phyloP scores from a whole-genome alignment of 441 rosid genomes.

The Euphorbia schlechtendalii region DNA sequence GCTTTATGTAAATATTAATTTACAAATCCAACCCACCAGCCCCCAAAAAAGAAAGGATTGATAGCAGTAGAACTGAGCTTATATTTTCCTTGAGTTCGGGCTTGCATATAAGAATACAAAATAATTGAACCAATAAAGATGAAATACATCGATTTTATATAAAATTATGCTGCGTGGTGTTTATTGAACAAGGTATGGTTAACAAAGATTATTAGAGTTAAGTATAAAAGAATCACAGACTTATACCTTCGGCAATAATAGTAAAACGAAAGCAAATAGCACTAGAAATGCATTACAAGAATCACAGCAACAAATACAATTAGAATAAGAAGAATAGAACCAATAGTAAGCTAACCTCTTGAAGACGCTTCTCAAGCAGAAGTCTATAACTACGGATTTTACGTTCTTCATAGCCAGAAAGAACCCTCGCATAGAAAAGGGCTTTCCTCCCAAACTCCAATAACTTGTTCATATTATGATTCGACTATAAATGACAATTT shows the following conservation, averaged over 20 bases:
- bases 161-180: background rate
- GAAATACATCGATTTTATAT: background rate
- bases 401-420: slow-evolving; percentile 88
- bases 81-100: background rate
- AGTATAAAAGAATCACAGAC: background rate
- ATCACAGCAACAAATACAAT: background rate
- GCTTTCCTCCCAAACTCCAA: slow-evolving; percentile 79
- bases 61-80: too few species aligned
- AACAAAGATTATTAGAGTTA: background rate
- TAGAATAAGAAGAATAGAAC: background rate
- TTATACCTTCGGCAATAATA: background rate
- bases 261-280: background rate
- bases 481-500: slow-evolving; percentile 17
- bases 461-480: slow-evolving; percentile 53
- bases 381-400: slow-evolving; percentile 66
- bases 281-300: background rate
- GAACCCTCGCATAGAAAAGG: slow-evolving; percentile 69
- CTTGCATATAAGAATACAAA: background rate
- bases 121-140: background rate
- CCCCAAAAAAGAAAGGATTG: too few species aligned
- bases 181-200: background rate
- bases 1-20: background rate
- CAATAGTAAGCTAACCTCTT: slow-evolving; percentile 38
- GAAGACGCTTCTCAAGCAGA: slow-evolving; percentile 66
- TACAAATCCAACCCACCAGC: background rate